Evolutionary conservation across 2,329 filamentous ascomycete genomes (phyloP), one percentile per base, ranked within the genome.

Genomic region (Aureobasidium sp.): DNA sequence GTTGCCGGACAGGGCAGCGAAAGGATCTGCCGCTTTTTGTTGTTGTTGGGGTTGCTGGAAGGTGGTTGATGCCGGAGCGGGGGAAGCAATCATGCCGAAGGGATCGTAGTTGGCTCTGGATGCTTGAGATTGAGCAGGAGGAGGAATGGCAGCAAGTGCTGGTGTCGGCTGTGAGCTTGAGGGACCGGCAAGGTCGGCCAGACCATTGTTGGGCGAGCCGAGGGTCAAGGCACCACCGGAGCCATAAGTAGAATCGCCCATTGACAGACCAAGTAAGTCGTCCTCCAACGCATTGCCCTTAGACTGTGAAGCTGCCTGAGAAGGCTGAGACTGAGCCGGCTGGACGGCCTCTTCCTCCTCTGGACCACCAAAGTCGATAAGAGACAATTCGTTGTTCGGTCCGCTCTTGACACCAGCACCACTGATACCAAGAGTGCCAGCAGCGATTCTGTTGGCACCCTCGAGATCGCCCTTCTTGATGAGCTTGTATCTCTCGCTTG

Each of bases 391-490:
- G 69, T 91, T 86, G 67, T 86, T 82, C 7, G 84, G 81, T 68
- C 87, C 84, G 77, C 87, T 84, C 68, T 82, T 79, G 51, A 87
- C 80, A 65, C 84, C 82, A 63, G 85, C 84, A 55, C 79, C 79
- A 64, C 83, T 87, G 27, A 84, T 86, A 12, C 87, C 84, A 55
- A 89, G 81, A 15, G 88, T 92, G 31, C 92, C 91, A 71, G 89
- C 87, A 7, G 91, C 90, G 67, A 97, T 89, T 73, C 86, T 90
- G 66, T 87, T 85, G 17, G 94, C 91, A 12, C 80, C 91, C 67
- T 92, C 90, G 48, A 95, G 74, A 70, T 99, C 92, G 25, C 94
- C 94, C 78, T 94, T 95, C 80, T 96, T 99, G 76, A 97, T 87
- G 61, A 97, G 79, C 80, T 91, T 96, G 75, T 97, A 99, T 66